A percentile compares a stretch with the other conserved stretches of the same genome.
phyloP scores from a whole-genome alignment of 805 yeast genomes.

The Candida xyloterini region DNA sequence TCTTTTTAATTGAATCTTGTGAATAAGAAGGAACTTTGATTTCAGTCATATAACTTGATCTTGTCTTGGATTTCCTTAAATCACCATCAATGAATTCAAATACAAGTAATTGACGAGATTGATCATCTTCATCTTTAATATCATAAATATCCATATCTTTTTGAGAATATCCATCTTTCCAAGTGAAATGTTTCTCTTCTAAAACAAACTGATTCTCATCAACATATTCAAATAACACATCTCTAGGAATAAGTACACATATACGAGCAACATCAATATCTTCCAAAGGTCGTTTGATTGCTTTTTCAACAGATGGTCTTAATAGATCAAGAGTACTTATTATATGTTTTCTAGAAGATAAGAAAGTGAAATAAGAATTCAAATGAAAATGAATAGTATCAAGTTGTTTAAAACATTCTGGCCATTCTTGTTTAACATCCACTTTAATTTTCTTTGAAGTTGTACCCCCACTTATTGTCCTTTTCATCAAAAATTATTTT shows the following conservation, averaged over 20 bases:
- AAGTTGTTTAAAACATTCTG: conserved; percentile 37
- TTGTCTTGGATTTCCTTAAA: conserved; percentile 46
- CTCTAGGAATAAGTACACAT: conserved; percentile 60
- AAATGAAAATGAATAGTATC: conserved; percentile 48
- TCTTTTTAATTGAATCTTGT: conserved; percentile 53
- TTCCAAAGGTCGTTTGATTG: conserved; percentile 42
- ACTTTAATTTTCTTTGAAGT: conserved; percentile 5
- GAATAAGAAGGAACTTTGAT: conserved; percentile 50
- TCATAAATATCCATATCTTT: conserved; percentile 52
- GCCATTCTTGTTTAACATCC: conserved; percentile 22
- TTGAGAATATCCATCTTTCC: conserved; percentile 53
- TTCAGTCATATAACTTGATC: conserved; percentile 39
- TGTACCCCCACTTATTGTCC: conserved; percentile 2
- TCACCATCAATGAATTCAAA: conserved; percentile 77
- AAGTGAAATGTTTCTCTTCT: conserved; percentile 41
- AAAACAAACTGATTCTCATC: conserved; percentile 65
- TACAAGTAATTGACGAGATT: conserved; percentile 53
- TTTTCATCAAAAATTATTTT: neutral
- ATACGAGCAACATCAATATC: conserved; percentile 63
- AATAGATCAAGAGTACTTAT: conserved; percentile 54
- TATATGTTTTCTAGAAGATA: conserved; percentile 58
- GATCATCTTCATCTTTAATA: conserved; percentile 37
- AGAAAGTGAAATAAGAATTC: conserved; percentile 60
- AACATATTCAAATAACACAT: conserved; percentile 67
- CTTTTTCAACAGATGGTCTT: conserved; percentile 49